phyloP scores from a whole-genome alignment of 1,284 basidiomycete species.

The Rugiboletus extremiorientalis region DNA sequence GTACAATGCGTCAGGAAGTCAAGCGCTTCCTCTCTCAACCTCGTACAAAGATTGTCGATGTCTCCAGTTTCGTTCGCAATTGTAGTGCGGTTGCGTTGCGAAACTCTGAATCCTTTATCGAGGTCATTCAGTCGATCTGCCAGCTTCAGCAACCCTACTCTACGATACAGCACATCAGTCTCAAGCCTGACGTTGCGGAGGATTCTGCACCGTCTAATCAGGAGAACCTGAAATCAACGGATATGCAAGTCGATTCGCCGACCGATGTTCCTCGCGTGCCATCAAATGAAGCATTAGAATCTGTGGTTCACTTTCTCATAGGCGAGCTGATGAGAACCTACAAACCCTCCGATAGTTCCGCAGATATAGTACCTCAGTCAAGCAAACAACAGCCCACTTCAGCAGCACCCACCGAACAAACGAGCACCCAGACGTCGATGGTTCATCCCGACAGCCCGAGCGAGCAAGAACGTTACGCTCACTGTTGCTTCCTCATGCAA shows the following conservation, averaged over 20 bases:
- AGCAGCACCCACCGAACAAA: conserved; percentile 11
- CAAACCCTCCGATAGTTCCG: conserved; percentile 37
- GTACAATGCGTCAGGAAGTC: conserved; percentile 83
- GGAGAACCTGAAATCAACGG: conserved; percentile 31
- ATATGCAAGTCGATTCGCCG: conserved; percentile 72
- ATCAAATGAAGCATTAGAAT: conserved; percentile 56
- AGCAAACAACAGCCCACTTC: conserved; percentile 17
- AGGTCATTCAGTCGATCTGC: conserved; percentile 70
- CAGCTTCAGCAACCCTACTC: conserved; percentile 69
- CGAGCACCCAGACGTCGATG: conserved; percentile 16
- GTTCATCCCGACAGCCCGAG: conserved; percentile 9
- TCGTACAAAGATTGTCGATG: conserved; percentile 70
- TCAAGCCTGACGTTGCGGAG: conserved; percentile 45
- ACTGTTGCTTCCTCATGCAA: conserved; percentile 89
- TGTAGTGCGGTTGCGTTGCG: conserved; percentile 83
- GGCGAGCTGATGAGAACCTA: conserved; percentile 66
- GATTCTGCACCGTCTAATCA: conserved; percentile 23
- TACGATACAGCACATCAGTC: conserved; percentile 59
- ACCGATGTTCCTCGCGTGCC: conserved; percentile 25
- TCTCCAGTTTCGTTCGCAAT: conserved; percentile 72
- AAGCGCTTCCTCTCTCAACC: conserved; percentile 73
- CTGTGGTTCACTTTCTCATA: conserved; percentile 71
- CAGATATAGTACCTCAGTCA: conserved; percentile 9
- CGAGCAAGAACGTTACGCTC: conserved; percentile 51
- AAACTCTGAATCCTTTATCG: conserved; percentile 78